Percentiles rank a stretch among this genome's conserved stretches.
phyloP scores from a whole-genome alignment of 2,329 filamentous ascomycete genomes.

The Monascus ruber region DNA sequence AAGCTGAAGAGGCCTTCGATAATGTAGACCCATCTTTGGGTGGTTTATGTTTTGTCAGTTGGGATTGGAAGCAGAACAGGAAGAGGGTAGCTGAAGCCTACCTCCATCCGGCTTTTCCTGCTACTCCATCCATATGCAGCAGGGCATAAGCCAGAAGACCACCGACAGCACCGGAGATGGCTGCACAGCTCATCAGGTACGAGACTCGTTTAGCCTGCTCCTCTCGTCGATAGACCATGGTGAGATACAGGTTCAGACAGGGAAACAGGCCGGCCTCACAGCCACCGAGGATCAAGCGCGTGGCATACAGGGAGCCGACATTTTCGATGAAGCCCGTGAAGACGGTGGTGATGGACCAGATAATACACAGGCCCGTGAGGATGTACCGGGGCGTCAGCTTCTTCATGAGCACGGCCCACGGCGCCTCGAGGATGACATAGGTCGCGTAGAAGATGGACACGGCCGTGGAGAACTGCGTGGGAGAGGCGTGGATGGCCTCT shows the following conservation, averaged over 20 bases:
- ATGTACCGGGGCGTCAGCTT: constrained; percentile 34
- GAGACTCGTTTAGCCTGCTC: constrained; percentile 32
- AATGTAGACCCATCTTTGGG: constrained; percentile 35
- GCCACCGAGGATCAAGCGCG: constrained; percentile 26
- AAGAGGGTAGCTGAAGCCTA: constrained; percentile 14
- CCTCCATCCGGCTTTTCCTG: constrained; percentile 37
- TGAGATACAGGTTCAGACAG: constrained; percentile 28
- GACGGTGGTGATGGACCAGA: constrained; percentile 41
- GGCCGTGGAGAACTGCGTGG: constrained; percentile 35
- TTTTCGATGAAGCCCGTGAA: constrained; percentile 37
- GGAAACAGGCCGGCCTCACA: constrained; percentile 31
- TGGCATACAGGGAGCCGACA: constrained; percentile 31
- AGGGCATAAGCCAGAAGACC: constrained; percentile 29
- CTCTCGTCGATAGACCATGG: constrained; percentile 31
- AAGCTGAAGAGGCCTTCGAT: constrained; percentile 40
- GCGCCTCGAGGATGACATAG: constrained; percentile 40
- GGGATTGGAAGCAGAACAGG: background rate
- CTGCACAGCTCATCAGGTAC: constrained; percentile 29
- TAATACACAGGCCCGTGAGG: constrained; percentile 28
- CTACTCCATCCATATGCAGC: constrained; percentile 36
- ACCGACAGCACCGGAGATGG: constrained; percentile 30
- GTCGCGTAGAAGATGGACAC: constrained; percentile 43
- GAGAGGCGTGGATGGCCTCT: constrained; percentile 31
- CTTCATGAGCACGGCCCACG: constrained; percentile 38
- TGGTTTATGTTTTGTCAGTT: background rate